phyloP scores from a whole-genome alignment of 371 early-diverging fungal genomes.

The Mortierella sp. region DNA sequence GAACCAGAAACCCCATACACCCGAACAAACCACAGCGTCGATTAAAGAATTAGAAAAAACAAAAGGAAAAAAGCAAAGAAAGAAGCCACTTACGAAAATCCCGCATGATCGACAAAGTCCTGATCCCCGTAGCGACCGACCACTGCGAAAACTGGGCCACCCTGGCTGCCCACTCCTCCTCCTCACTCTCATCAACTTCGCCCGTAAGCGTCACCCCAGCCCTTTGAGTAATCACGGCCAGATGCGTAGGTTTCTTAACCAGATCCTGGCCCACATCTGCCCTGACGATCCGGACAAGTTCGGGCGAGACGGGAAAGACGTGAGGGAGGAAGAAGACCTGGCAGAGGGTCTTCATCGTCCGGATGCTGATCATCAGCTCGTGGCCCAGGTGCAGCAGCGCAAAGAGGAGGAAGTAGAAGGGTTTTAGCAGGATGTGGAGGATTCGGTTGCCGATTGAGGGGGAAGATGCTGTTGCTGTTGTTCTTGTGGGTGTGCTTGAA shows the following conservation, averaged over 20 bases:
- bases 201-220: slow-evolving; percentile 10
- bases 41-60: neutral
- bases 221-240: slow-evolving; percentile 38
- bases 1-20: neutral
- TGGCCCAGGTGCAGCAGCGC: slow-evolving; percentile 37
- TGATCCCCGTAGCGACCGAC: slow-evolving; percentile 42
- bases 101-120: slow-evolving; percentile 49
- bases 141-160: slow-evolving; percentile 44
- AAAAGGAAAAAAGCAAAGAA: neutral
- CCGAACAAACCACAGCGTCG: neutral
- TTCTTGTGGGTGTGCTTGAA: neutral
- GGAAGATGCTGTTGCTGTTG: neutral
- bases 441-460: slow-evolving; percentile 15
- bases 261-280: slow-evolving; percentile 24
- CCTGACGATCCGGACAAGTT: slow-evolving; percentile 27
- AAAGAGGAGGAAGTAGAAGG: slow-evolving; percentile 45
- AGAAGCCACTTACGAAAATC: slow-evolving; percentile 31
- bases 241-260: slow-evolving; percentile 38
- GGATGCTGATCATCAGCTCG: slow-evolving; percentile 29
- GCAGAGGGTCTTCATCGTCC: slow-evolving; percentile 39
- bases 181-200: slow-evolving; percentile 37
- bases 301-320: slow-evolving; percentile 35
- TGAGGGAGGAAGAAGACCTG: slow-evolving; percentile 44
- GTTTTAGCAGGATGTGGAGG: slow-evolving; percentile 40
- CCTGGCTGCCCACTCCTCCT: slow-evolving; percentile 37